These are phyloP conservation scores for Neurospora sp. DNA, from an alignment of 2,329 filamentous ascomycete species.

Conservation along the genomic window DNA sequence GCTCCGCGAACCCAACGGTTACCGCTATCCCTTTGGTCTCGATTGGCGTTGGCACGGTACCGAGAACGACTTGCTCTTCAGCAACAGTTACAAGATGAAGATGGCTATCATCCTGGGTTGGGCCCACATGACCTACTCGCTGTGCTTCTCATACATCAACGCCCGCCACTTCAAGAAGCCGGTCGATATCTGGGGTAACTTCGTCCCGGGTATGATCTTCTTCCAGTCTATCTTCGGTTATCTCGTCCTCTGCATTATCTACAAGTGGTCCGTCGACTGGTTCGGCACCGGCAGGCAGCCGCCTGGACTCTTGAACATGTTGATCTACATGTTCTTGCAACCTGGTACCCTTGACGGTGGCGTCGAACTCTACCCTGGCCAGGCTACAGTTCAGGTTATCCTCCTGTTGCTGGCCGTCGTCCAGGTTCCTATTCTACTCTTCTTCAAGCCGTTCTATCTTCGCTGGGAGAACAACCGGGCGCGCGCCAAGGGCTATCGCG, in stretches of 20 bases:
- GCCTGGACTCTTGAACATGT: constrained; percentile 91
- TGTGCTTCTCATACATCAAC: constrained; percentile 88
- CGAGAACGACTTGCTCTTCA: constrained; percentile 90
- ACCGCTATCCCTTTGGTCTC: constrained; percentile 90
- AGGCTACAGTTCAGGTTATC: constrained; percentile 64
- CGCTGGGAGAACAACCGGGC: constrained; percentile 88
- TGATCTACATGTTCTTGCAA: constrained; percentile 98
- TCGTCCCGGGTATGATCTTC: constrained; percentile 97
- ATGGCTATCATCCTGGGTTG: constrained; percentile 96
- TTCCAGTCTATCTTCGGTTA: constrained; percentile 99
- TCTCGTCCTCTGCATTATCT: constrained; percentile 84
- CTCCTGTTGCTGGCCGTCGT: constrained; percentile 72
- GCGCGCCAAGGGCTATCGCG: constrained; percentile 80
- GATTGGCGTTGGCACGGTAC: constrained; percentile 96
- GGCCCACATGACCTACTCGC: constrained; percentile 97
- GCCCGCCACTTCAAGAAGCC: constrained; percentile 89
- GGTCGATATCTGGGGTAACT: constrained; percentile 96
- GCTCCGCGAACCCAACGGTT: constrained; percentile 51
- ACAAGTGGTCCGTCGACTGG: constrained; percentile 97
- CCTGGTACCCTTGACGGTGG: constrained; percentile 56
- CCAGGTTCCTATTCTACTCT: constrained; percentile 83
- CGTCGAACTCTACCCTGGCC: constrained; percentile 67
- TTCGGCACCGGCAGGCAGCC: constrained; percentile 52
- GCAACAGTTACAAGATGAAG: constrained; percentile 99
- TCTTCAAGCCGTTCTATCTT: constrained; percentile 93